These are phyloP conservation scores for Amylocystis lapponica DNA, from an alignment of 768 basidiomycete genomes.

Conservation along the genomic window DNA sequence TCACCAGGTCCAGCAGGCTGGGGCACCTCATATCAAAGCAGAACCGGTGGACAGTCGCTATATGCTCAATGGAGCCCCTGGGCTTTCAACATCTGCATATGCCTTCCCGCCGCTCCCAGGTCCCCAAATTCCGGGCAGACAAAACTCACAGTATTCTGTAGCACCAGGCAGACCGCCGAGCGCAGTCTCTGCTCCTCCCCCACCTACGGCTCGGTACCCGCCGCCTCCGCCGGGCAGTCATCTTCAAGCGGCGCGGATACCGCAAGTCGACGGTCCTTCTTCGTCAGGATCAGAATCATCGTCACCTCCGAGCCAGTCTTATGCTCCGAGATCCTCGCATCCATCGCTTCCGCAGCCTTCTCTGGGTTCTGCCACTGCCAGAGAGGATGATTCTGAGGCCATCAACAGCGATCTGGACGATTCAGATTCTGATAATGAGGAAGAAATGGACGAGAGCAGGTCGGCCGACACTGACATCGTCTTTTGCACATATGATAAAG, in stretches of 20 bases:
- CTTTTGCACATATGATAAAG: slow-evolving; percentile 99
- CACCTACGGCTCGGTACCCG: slow-evolving; percentile 18
- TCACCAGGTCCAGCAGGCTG: slow-evolving; percentile 40
- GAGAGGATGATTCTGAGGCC: slow-evolving; percentile 62
- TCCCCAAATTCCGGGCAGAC: slow-evolving; percentile 52
- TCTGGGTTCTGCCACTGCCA: slow-evolving; percentile 30
- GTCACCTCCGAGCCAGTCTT: slow-evolving; percentile 52
- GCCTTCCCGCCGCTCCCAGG: slow-evolving; percentile 59
- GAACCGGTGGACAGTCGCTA: slow-evolving; percentile 71
- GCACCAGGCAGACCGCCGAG: slow-evolving; percentile 9
- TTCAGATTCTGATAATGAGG: slow-evolving; percentile 82
- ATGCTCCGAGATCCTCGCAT: slow-evolving; percentile 66
- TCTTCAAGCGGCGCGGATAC: slow-evolving; percentile 13
- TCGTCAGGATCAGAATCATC: slow-evolving; percentile 65
- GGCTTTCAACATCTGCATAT: too few relatives aligned
- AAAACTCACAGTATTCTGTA: too few relatives aligned
- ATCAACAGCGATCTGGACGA: slow-evolving; percentile 98
- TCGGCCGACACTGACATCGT: slow-evolving; percentile 81
- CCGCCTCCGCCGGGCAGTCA: slow-evolving; percentile 1
- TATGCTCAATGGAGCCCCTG: slow-evolving; percentile 44
- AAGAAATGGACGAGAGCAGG: slow-evolving; percentile 73
- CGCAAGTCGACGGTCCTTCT: slow-evolving; percentile 44
- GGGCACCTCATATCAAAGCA: slow-evolving; percentile 58
- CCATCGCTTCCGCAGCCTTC: slow-evolving; percentile 70
- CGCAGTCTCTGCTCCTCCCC: slow-evolving; percentile 11